Base-by-base conservation (phyloP, 2,329 filamentous ascomycete genomes). In the Apiospora aurea region DNA sequence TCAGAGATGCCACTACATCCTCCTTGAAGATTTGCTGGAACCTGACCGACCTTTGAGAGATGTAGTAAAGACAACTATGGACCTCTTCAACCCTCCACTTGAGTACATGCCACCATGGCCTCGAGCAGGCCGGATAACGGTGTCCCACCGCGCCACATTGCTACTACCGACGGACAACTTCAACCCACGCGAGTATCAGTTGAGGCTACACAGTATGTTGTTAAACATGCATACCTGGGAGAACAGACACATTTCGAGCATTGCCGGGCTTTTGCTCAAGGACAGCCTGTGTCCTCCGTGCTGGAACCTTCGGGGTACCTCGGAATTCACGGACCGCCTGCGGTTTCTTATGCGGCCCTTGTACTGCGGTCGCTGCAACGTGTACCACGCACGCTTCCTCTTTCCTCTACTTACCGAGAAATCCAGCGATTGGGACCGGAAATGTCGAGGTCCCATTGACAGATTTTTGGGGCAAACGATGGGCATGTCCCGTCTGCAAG, bases 21-120 rank as follows among this genome's bases (percentile, higher is more conserved):
- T n/a, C n/a, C n/a, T n/a, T n/a, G n/a, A n/a, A n/a, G n/a, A n/a
- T n/a, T n/a, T n/a, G n/a, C n/a, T n/a, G n/a, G n/a, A n/a, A n/a
- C n/a, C n/a, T n/a, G n/a, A 26, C 7, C n/a, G 7, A 51, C 10
- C 44, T 10, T 13, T 24, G n/a, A 24, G n/a, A 26, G 21, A 51
- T 24, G n/a, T 26, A 6, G 6, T 51, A 2, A 13, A 24, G 47
- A 24, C 47, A 11, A 0, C 4, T 4, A 26, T 51, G 47, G 47
- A 51, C 47, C 6, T 51, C 11, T 51, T 51, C 21, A 51, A 24
- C 47, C 47, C n/a, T 24, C 47, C n/a, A 10, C 2, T 51, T 10
- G 47, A 51, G 47, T 51, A 51, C n/a, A 51, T 51, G n/a, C 47
- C 47, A 24, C 47, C 47, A 51, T 51, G 47, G n/a, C 47, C 47